Conservation (phyloP, 139 green algal genomes). For the Microglena sp. region DNA sequence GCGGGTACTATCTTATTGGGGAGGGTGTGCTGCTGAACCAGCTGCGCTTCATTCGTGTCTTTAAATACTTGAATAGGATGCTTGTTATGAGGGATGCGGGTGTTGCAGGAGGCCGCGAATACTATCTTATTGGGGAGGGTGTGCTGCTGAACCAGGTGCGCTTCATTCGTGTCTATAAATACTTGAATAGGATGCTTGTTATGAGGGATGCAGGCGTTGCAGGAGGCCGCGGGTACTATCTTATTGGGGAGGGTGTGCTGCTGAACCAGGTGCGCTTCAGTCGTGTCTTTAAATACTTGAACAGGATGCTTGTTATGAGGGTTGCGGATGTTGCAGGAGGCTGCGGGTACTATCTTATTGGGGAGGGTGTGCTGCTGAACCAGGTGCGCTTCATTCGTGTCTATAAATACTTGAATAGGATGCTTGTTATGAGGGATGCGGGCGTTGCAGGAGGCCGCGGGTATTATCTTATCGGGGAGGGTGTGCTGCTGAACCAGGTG, state of each 20-base stretch:
- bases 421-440: too few relatives aligned
- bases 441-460: constrained; percentile 76
- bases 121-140: constrained; percentile 87
- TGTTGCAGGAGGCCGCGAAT: constrained; percentile 77
- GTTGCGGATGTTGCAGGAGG: constrained; percentile 72
- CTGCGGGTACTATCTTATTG: constrained; percentile 89
- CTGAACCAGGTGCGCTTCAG: constrained; percentile 92
- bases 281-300: too few relatives aligned
- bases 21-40: constrained; percentile 96
- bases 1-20: constrained; percentile 89
- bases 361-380: constrained; percentile 92
- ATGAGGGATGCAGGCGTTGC: too few relatives aligned
- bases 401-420: too few relatives aligned
- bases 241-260: constrained; percentile 83
- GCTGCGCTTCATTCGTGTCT: too few relatives aligned
- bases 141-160: constrained; percentile 93
- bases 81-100: too few relatives aligned
- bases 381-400: too few relatives aligned
- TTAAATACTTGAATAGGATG: too few relatives aligned
- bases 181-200: too few relatives aligned
- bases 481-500: constrained; percentile 94
- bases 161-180: too few relatives aligned
- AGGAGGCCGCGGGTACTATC: constrained; percentile 86
- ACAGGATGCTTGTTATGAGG: too few relatives aligned
- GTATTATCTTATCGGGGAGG: constrained; percentile 89